Evolutionary conservation across 1,139 yeast genomes (phyloP), one percentile per base, ranked within the genome.

Genomic region (Kodamaea suecica): DNA sequence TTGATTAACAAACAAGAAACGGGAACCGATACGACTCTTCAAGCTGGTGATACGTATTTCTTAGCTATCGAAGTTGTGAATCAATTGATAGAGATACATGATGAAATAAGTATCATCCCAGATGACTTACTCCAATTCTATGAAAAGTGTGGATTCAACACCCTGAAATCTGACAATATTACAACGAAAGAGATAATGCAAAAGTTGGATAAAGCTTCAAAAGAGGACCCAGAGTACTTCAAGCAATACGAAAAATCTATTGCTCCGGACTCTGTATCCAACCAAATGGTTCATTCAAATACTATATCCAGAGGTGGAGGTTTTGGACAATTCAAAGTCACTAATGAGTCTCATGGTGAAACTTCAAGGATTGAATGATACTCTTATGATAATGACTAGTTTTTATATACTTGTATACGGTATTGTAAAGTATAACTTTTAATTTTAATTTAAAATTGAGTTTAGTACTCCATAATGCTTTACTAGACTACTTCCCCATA

Each of bases 31-130:
- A 45, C 50, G 3, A 44, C 47, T 7, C 40, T 50, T 10, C 66
- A 59, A 37, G 45, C 64, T 2, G 71, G 95, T 14, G 97, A 90
- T 43, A 78, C 82, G 25, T 87, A 90, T 53, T 86, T 90, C 53
- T 66, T 87, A 47, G 95, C 95, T 1, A 90, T 92, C 53, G 97
- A 90, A 56, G 94, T 90, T 23, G 84, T 92, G 24, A 85, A 87
- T 56, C 80, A 80, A 46, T 67, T 94, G 58, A 88, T 94, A 45
- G 87, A 86, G 42, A 73, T 81, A 41, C 92, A 86, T 55, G 92
- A 85, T 48, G 86, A 84, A 39, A 74, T 92, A 45, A 76, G 90
- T 33, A 70, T 80, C 34, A 82, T 90, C 24, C 97, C 98, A 0
- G 57, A 53, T 5, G 85, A 78, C 49, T 48, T 71, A 37, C 53